Evolutionary conservation across 371 early-diverging fungal genomes (phyloP).

Genomic region (Mucor circinelloides): DNA sequence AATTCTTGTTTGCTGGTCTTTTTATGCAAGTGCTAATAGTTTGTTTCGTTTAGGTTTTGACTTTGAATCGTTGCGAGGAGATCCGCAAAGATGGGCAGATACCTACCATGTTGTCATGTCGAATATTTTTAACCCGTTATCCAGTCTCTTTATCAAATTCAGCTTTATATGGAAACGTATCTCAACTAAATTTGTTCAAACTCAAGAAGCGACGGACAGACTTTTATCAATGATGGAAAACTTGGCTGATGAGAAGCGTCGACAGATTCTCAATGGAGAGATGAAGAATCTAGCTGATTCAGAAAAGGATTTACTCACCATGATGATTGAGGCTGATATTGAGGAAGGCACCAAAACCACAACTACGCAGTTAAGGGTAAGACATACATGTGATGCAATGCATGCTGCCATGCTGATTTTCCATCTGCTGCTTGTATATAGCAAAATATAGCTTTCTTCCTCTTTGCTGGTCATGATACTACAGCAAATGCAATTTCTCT

Average conservation of each 20-base stretch:
- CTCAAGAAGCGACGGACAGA: not conserved
- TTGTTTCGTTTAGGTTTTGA: constrained; percentile 23
- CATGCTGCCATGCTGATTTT: not conserved
- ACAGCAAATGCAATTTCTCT: constrained; percentile 43
- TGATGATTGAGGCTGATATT: constrained; percentile 41
- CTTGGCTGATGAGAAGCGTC: constrained; percentile 4
- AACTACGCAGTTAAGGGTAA: constrained; percentile 22
- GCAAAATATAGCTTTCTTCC: constrained; percentile 32
- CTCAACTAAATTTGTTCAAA: constrained; percentile 5
- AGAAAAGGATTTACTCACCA: constrained; percentile 36
- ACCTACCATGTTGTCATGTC: constrained; percentile 26
- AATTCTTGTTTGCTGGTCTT: not conserved
- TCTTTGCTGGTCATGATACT: constrained; percentile 57
- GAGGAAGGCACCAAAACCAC: constrained; percentile 20
- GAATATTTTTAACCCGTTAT: constrained; percentile 8
- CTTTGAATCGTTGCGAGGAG: constrained; percentile 29
- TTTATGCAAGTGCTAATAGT: not conserved
- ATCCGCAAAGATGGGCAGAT: constrained; percentile 30
- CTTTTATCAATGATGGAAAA: constrained; percentile 14
- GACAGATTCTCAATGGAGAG: constrained; percentile 5
- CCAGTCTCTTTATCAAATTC: constrained; percentile 6
- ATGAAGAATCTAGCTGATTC: not conserved
- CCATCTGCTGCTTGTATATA: constrained; percentile 22
- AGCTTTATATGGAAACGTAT: constrained; percentile 6
- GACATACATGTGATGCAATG: not conserved